Evolutionary conservation across 495 filamentous ascomycete species (phyloP).

Genomic region (Penicillium taxi): DNA sequence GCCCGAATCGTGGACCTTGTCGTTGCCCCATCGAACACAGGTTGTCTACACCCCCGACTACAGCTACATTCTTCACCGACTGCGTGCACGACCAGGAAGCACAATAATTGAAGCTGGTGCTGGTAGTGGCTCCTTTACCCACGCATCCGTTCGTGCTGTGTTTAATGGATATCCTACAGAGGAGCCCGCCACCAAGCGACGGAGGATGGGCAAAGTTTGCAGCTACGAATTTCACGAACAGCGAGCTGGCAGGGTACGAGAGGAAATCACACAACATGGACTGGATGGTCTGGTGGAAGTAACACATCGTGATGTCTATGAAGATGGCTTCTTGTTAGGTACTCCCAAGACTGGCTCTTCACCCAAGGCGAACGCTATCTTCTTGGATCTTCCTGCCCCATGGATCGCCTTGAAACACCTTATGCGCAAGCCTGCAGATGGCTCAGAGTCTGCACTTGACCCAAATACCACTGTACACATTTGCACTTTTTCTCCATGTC

Average conservation of each 20-base stretch:
- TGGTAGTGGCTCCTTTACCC: conserved; percentile 91
- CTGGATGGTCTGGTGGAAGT: conserved; percentile 64
- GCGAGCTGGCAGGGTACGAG: conserved; percentile 58
- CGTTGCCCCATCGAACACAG: conserved; percentile 88
- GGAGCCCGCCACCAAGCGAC: conserved; percentile 21
- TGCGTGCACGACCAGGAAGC: conserved; percentile 72
- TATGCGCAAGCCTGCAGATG: conserved; percentile 47
- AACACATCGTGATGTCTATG: conserved; percentile 89
- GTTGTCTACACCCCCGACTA: conserved; percentile 98
- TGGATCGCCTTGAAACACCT: conserved; percentile 86
- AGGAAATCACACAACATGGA: conserved; percentile 69
- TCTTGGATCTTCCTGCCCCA: conserved; percentile 88
- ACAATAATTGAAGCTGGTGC: conserved; percentile 88
- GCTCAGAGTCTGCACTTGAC: conserved; percentile 55
- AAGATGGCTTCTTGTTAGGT: conserved; percentile 65
- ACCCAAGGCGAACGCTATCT: conserved; percentile 71
- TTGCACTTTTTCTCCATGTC: conserved; percentile 93
- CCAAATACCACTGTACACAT: conserved; percentile 58
- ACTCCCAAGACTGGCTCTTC: conserved; percentile 36
- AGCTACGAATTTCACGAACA: conserved; percentile 90
- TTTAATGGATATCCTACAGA: conserved; percentile 66
- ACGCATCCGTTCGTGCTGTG: conserved; percentile 78
- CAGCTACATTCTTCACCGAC: conserved; percentile 84
- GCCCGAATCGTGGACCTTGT: conserved; percentile 85
- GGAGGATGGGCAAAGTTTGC: conserved; percentile 63